phyloP scores from a whole-genome alignment of 345 rosid species.

The Psidium friedrichsthalianum region DNA sequence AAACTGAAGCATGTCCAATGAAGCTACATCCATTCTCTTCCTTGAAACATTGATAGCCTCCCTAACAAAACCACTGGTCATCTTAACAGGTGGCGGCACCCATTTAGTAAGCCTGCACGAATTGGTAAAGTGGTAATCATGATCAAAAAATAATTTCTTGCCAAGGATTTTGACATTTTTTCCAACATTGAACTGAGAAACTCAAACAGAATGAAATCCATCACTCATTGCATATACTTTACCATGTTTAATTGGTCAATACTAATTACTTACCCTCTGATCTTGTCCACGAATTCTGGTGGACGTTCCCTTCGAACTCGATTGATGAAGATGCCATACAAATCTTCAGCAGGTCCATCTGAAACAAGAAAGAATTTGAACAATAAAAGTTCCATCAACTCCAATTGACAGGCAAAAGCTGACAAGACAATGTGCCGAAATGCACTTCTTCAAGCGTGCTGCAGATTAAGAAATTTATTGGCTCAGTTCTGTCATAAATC shows the following conservation, averaged over 20 bases:
- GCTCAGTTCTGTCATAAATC: neutral
- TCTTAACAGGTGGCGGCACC: constrained; percentile 96
- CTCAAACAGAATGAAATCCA: neutral
- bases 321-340: constrained; percentile 83
- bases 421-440: neutral
- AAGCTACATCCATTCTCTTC: constrained; percentile 89
- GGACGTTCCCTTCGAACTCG: constrained; percentile 71
- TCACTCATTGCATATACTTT: neutral
- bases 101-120: constrained; percentile 76
- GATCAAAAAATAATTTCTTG: neutral
- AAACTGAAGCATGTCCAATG: constrained; percentile 97
- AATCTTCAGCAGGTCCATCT: constrained; percentile 98
- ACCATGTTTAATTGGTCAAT: neutral
- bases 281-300: constrained; percentile 52
- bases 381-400: neutral
- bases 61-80: constrained; percentile 67
- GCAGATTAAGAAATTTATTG: neutral
- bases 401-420: neutral
- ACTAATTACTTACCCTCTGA: constrained; percentile 55
- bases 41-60: constrained; percentile 63
- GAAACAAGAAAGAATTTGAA: neutral
- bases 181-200: neutral
- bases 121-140: neutral
- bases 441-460: neutral
- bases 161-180: neutral